Base-by-base conservation (phyloP, 78 protist species). In the Reticulomyxa filosa region DNA sequence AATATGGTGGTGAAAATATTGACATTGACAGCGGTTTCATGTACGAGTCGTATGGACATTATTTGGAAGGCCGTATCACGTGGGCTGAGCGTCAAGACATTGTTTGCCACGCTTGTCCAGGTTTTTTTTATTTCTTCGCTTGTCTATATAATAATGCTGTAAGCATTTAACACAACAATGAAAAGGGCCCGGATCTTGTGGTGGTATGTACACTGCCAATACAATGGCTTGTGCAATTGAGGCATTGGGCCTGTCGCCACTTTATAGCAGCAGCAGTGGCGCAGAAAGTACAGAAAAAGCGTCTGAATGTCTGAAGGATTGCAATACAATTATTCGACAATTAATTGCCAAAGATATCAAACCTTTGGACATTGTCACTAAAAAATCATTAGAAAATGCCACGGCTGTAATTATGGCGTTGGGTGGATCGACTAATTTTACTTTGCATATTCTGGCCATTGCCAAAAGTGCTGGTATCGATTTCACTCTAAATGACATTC, bases 191-290 rank as follows among this genome's bases (percentile, higher is more conserved):
- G n/a, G n/a, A n/a, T n/a, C n/a, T n/a, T n/a, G n/a, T n/a, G n/a
- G n/a, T n/a, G n/a, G n/a, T n/a, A 79, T 79, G 84, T 79, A 62
- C 66, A 79, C 84, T 4, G 84, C 84, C 10, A 74, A 74, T 77
- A 81, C 86, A 29, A 81, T 81, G 86, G 82, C 86, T 7, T n/a
- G 70, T 29, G 82, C 83, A 13, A 77, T 81, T 51, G 84, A 79
- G 72, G 81, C 71, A 23, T 2, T 61, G 30, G 38, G 11, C n/a
- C 63, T 38, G 11, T 7, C 63, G 27, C 42, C 63, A 20, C 59
- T 8, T 8, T n/a, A n/a, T n/a, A n/a, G n/a, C n/a, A n/a, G n/a
- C 48, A 13, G 25, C 48, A 13, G 25, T 13, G 25, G 25, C 48
- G 25, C 48, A 13, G 46, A 69, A 69, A 17, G 52, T 72, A 52